Base-by-base conservation (phyloP, 768 basidiomycete species). In the Tephrocybe sp. region DNA sequence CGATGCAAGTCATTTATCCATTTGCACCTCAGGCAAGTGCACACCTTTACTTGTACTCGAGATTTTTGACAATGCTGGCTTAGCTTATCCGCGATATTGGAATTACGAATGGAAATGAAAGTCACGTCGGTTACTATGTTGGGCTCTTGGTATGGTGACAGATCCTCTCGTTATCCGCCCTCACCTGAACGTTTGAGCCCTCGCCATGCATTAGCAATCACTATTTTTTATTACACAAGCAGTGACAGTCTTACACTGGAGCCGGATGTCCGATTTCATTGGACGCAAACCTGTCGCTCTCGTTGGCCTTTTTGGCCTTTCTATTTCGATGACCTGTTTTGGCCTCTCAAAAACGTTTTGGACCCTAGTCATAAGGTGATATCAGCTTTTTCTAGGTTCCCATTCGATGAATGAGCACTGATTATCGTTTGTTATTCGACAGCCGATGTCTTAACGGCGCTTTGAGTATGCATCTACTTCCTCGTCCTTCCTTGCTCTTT, bases 231-330 rank as follows among this genome's bases (percentile, higher is more conserved):
- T 85, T n/a, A 83, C 86, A 0, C 85, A 90, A 67, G 86, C 87
- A 0, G 64, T 80, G 43, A 88, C 85, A 2, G 82, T 89, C 19
- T 65, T 90, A 13, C 80, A 88, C 53, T 91, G 88, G 87, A 84
- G 85, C 62, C 78, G 85, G 14, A 48, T 82, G 11, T 89, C 87
- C 10, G 89, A 91, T 54, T 70, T 74, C 33, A 65, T 90, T 35
- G 89, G 89, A n/a, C 82, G 89, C 39, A 89, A 85, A 56, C 88
- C 89, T 0, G 80, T 91, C 20, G 79, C 89, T 52, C 70, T 90
- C 48, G 72, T 63, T 0, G 89, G 89, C 1, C 67, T 90, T 1
- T 65, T 77, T 23, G 89, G 88, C 4, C 61, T 89, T 12, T 79
- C 83, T 0, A 32, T 78, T 9, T 87, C 85, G 0, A 88, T 89